Conservation (phyloP, 805 yeast species). For the Saturnispora diversa region DNA sequence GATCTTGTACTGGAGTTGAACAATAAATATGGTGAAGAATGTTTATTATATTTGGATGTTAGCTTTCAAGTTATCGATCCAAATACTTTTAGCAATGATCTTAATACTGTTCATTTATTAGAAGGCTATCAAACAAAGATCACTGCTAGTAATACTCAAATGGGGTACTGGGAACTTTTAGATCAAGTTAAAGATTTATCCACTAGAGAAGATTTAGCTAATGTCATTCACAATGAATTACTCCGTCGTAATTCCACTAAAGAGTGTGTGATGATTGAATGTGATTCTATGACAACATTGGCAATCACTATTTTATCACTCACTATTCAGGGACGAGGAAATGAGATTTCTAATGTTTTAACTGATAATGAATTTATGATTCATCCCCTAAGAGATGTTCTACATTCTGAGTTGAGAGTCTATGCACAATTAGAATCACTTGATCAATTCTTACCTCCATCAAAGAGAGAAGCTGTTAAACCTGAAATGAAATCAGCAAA, state of each 20-base stretch:
- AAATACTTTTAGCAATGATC: conserved; percentile 32
- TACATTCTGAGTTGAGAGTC: conserved; percentile 57
- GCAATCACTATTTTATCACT: conserved; percentile 75
- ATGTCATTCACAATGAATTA: conserved; percentile 40
- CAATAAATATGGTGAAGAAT: conserved; percentile 14
- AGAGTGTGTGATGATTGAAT: conserved; percentile 49
- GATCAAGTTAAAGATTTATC: conserved; percentile 44
- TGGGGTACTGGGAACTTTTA: conserved; percentile 28
- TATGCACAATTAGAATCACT: conserved; percentile 42
- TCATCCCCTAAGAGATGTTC: conserved; percentile 69
- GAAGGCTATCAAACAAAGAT: conserved; percentile 23
- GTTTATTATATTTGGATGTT: conserved; percentile 28
- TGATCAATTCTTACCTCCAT: conserved; percentile 23
- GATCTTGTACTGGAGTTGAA: conserved; percentile 10
- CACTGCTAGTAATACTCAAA: conserved; percentile 15
- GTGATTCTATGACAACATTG: conserved; percentile 73
- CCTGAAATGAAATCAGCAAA: conserved; percentile 41
- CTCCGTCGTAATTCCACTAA: conserved; percentile 39
- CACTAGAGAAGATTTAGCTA: conserved; percentile 54
- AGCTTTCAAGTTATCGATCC: conserved; percentile 35
- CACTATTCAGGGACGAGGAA: conserved; percentile 83
- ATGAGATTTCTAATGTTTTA: conserved; percentile 46
- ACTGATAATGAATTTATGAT: conserved; percentile 39
- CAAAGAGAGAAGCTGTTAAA: conserved; percentile 8
- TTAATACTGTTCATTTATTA: conserved; percentile 30